A percentile compares a stretch with the other conserved stretches of the same genome.
phyloP scores from a whole-genome alignment of 2,329 filamentous ascomycete species.

The Endoconidiophora polonica region DNA sequence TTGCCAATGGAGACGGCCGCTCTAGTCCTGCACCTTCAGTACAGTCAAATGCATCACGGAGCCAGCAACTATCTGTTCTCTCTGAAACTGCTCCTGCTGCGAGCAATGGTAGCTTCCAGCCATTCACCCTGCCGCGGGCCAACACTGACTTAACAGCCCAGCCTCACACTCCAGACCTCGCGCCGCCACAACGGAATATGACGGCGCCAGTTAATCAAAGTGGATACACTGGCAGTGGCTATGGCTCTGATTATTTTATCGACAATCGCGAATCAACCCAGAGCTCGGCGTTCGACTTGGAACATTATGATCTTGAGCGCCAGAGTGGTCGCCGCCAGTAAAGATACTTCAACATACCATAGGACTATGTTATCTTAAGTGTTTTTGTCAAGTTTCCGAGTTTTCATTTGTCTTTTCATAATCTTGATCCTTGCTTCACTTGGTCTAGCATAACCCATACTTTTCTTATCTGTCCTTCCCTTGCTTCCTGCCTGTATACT shows the following conservation, averaged over 20 bases:
- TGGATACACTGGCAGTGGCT: conserved; percentile 14
- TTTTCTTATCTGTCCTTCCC: background rate
- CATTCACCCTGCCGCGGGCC: conserved; percentile 12
- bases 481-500: background rate
- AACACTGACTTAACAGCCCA: conserved; percentile 9
- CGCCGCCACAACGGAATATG: conserved; percentile 28
- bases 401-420: background rate
- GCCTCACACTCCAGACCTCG: conserved; percentile 6
- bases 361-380: background rate
- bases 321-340: conserved; percentile 2
- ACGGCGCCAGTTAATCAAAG: conserved; percentile 22
- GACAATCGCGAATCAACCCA: conserved; percentile 9
- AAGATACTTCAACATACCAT: background rate
- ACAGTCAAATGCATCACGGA: background rate
- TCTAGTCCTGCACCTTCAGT: conserved; percentile 20
- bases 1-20: conserved; percentile 20
- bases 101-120: conserved; percentile 4
- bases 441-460: background rate
- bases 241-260: conserved; percentile 16
- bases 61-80: background rate
- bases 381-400: background rate
- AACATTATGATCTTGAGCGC: conserved; percentile 9
- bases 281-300: conserved; percentile 10
- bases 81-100: background rate
- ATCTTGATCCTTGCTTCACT: background rate